A percentile compares a stretch with the other conserved stretches of the same genome.
Conservation (phyloP, 768 basidiomycete species). For the Rhodotorula toruloides region DNA sequence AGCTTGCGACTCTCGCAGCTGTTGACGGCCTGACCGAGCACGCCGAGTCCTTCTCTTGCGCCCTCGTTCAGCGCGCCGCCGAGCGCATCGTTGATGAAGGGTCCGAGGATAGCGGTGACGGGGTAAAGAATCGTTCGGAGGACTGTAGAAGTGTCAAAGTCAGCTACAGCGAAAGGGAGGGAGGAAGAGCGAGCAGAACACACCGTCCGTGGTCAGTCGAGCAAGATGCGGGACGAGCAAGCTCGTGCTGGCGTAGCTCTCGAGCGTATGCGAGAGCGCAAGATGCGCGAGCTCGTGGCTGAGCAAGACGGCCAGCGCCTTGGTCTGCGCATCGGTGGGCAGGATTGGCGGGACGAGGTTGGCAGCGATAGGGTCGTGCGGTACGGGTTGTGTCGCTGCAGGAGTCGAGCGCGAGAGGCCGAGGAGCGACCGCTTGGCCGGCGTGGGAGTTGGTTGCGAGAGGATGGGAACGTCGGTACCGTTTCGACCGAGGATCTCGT, state of each 20-base stretch:
- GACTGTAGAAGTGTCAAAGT: constrained; percentile 41
- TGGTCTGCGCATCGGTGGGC: constrained; percentile 75
- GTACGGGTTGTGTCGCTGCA: neutral
- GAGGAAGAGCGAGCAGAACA: neutral
- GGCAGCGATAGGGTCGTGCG: constrained; percentile 34
- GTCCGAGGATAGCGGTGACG: constrained; percentile 58
- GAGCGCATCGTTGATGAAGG: constrained; percentile 91
- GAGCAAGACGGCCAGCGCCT: constrained; percentile 80
- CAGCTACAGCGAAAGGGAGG: too few relatives aligned
- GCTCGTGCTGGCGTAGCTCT: constrained; percentile 32
- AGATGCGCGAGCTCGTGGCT: constrained; percentile 93
- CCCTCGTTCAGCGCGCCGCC: constrained; percentile 64
- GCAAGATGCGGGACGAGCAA: constrained; percentile 38
- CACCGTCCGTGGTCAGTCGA: constrained; percentile 37
- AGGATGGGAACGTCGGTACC: constrained; percentile 51
- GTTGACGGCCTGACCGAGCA: constrained; percentile 61
- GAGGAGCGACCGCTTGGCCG: constrained; percentile 41
- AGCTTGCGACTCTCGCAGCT: constrained; percentile 73
- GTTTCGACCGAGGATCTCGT: constrained; percentile 60
- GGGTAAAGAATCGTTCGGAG: constrained; percentile 40
- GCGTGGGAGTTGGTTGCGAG: constrained; percentile 54
- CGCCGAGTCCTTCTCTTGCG: constrained; percentile 42
- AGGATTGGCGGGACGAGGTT: constrained; percentile 49
- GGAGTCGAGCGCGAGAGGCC: constrained; percentile 1
- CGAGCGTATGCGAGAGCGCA: constrained; percentile 31